Evolutionary conservation across 2,329 filamentous ascomycete genomes (phyloP), one percentile per base, ranked within the genome.

Genomic region (Nemania serpens): DNA sequence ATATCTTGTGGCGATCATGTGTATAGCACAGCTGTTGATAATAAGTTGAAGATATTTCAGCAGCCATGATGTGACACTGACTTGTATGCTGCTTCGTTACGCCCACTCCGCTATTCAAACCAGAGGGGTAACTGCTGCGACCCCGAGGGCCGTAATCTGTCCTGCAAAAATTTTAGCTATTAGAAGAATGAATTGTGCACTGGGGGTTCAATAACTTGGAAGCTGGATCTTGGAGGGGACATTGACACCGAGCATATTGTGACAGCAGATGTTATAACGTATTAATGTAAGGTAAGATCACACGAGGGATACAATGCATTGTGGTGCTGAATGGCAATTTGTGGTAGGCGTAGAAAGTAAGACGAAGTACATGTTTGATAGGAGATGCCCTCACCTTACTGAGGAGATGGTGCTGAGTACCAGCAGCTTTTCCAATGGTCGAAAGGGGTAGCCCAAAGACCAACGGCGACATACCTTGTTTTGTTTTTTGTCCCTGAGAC

Each of bases 401-500:
- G 25, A 25, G 22, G 1, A 36, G 47, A 20, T 39, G 1, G 29
- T 9, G n/a, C n/a, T n/a, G 20, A 45, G 13, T 48, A 20, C 33
- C 9, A 33, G 18, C 33, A 3, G 34, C 33, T 41, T 57, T 47
- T 60, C 57, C 58, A 51, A 65, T 52, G 59, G 62, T 59, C 52
- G 49, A 52, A 68, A 62, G 55, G 61, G 62, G 58, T 53, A 43
- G 63, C 59, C 62, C 59, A 39, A 64, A 62, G 39, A 43, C 58
- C 33, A 56, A 51, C 55, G 56, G 65, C 57, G 41, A 51, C 51
- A 34, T 56, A 52, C 64, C 62, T 59, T 66, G 59, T 36, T 65
- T 67, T 65, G 37, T 64, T 66, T 66, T 66, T 63, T 62, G 12
- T 46, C 46, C 53, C 67, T 67, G 64, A 70, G 68, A 72, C 66